These are phyloP conservation scores for Crepidotus variabilis DNA, from an alignment of 768 basidiomycete species.

Conservation along the genomic window DNA sequence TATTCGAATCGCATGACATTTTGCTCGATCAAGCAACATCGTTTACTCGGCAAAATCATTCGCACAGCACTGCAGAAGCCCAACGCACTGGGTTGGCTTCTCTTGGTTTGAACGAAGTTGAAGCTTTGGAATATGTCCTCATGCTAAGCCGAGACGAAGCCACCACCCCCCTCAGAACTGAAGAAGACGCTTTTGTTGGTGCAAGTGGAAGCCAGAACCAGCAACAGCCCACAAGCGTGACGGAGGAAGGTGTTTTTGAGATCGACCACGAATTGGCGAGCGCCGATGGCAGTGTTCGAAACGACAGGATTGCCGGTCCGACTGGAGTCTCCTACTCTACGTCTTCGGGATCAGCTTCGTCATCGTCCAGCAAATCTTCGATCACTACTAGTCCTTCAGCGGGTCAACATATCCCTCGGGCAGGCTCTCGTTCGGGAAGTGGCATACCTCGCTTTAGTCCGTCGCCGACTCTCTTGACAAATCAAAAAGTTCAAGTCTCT, in stretches of 20 bases:
- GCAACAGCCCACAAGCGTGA: constrained; percentile 1
- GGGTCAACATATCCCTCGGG: constrained; percentile 12
- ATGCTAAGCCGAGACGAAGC: constrained; percentile 86
- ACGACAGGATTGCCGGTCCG: constrained; percentile 3
- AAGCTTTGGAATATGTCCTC: constrained; percentile 74
- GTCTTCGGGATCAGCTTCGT: constrained; percentile 11
- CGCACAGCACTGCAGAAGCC: constrained; percentile 48
- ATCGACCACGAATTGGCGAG: constrained; percentile 36
- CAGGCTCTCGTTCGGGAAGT: constrained; percentile 6
- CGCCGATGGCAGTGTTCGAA: neutral
- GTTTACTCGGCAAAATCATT: constrained; percentile 24
- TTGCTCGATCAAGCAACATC: constrained; percentile 44
- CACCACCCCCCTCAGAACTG: constrained; percentile 15
- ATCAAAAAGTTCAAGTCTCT: constrained; percentile 54
- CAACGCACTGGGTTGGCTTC: constrained; percentile 52
- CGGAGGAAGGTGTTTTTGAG: constrained; percentile 56
- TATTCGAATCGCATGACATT: constrained; percentile 53
- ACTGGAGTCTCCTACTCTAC: constrained; percentile 16
- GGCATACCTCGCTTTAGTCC: constrained; percentile 3
- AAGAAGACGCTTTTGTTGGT: constrained; percentile 8
- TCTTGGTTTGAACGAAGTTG: constrained; percentile 71
- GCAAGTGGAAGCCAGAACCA: constrained; percentile 1
- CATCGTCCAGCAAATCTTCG: constrained; percentile 1
- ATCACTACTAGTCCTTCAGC: neutral
- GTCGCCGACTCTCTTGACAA: constrained; percentile 25